Evolutionary conservation across 2,329 filamentous ascomycete species (phyloP).

Genomic region (Hymenotorrendiella dingleyae): DNA sequence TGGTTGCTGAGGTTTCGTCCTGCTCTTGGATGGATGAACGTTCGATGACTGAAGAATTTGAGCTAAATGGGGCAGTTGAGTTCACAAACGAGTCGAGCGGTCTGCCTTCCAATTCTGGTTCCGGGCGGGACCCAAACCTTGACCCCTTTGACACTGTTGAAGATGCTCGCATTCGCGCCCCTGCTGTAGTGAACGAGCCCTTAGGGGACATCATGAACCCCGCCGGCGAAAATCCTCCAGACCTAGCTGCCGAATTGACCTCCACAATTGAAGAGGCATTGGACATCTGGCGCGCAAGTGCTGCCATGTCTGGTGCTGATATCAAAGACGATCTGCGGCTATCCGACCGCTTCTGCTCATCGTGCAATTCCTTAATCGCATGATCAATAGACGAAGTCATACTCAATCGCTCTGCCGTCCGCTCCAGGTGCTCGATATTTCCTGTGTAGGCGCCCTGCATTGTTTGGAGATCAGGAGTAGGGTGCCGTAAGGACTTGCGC

Average conservation of each 20-base stretch:
- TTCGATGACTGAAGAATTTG: conserved; percentile 19
- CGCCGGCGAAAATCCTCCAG: conserved; percentile 64
- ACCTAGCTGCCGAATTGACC: conserved; percentile 59
- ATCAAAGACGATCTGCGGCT: conserved; percentile 59
- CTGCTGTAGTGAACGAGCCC: conserved; percentile 47
- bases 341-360: conserved; percentile 64
- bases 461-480: conserved; percentile 55
- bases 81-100: conserved; percentile 30
- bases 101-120: conserved; percentile 30
- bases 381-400: conserved; percentile 69
- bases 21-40: conserved; percentile 25
- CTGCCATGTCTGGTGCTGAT: conserved; percentile 35
- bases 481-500: conserved; percentile 42
- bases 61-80: conserved; percentile 13
- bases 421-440: conserved; percentile 70
- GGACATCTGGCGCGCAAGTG: conserved; percentile 40
- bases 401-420: conserved; percentile 68
- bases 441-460: conserved; percentile 56
- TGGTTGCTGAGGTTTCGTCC: conserved; percentile 22
- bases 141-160: conserved; percentile 52
- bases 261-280: conserved; percentile 59
- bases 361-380: conserved; percentile 68
- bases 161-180: conserved; percentile 43
- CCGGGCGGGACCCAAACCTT: conserved; percentile 27
- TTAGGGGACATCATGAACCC: conserved; percentile 63